A percentile compares a stretch with the other conserved stretches of the same genome.
These are phyloP conservation scores for Zasmidium angulare DNA, from an alignment of 2,329 filamentous ascomycete species.

Conservation along the genomic window DNA sequence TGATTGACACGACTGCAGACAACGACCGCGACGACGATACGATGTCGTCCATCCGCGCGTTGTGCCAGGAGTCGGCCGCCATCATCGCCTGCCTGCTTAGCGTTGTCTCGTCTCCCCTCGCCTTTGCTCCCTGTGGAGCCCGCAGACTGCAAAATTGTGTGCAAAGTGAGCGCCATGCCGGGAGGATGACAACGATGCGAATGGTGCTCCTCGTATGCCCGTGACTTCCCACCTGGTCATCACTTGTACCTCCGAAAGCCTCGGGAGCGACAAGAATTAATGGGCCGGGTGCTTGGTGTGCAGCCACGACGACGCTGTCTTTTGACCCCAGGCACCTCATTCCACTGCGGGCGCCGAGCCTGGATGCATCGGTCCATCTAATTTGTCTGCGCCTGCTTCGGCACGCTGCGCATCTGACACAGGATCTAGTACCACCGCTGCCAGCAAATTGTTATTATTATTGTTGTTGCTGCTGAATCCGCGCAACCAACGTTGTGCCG, in stretches of 20 bases:
- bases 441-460: slow-evolving; percentile 8
- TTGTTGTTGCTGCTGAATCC: background rate
- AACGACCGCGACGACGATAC: slow-evolving; percentile 1
- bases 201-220: slow-evolving; percentile 10
- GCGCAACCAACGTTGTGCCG: slow-evolving; percentile 11
- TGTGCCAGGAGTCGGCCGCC: slow-evolving; percentile 10
- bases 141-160: slow-evolving; percentile 9
- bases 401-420: slow-evolving; percentile 24
- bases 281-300: background rate
- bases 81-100: background rate
- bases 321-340: slow-evolving; percentile 13
- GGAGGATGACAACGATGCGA: slow-evolving; percentile 15
- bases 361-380: slow-evolving; percentile 9
- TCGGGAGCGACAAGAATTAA: slow-evolving; percentile 18
- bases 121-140: background rate
- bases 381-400: slow-evolving; percentile 19
- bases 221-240: slow-evolving; percentile 13
- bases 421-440: slow-evolving; percentile 19
- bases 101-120: background rate
- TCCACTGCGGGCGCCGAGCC: slow-evolving; percentile 10
- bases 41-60: slow-evolving; percentile 2
- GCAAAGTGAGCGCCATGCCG: slow-evolving; percentile 16
- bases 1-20: slow-evolving; percentile 4
- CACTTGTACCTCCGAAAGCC: slow-evolving; percentile 18
- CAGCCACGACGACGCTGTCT: slow-evolving; percentile 14